Evolutionary conservation across 2,329 filamentous ascomycete species (phyloP), one percentile per base, ranked within the genome.

Genomic region (Emergomyces orientalis): DNA sequence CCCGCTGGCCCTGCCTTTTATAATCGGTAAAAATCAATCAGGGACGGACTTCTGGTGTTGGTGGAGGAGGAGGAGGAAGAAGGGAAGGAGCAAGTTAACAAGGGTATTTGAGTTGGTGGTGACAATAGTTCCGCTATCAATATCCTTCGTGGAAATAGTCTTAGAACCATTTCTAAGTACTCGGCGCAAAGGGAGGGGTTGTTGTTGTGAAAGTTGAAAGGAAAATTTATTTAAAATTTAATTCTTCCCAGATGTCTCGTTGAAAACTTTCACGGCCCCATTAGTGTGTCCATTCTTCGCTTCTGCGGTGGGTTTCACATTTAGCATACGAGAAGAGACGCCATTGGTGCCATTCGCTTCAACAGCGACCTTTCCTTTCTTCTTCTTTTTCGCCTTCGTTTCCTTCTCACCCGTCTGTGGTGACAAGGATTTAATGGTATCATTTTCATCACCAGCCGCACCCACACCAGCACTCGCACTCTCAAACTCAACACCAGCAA

Each of bases 401-500:
- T 49, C n/a, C 14, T n/a, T 32, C 43, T 52, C 30, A 25, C 17
- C 32, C 1, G 32, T 13, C 11, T 32, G 11, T 32, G 14, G 17
- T 1, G 51, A 34, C 8, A 1, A 2, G 22, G n/a, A 13, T 39
- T 27, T 27, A 7, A 13, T 32, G 17, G 30, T 14, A 27, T 45
- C 37, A 43, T 9, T 39, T 22, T 9, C 22, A 45, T n/a, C 39
- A 39, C 19, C 19, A 47, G n/a, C 43, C 14, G 27, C 37, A 43
- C 25, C 14, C n/a, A 39, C 56, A 14, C 14, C 27, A 43, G 17
- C 34, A 41, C 25, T 22, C n/a, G 37, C 27, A 34, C 54, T 52
- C 7, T 67, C 72, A 65, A 78, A 87, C 69, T 91, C 86, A 19
- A 97, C 86, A 0, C 92, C 93, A 11, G 85, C 81, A 59, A 96